Evolutionary conservation across 2,329 filamentous ascomycete species (phyloP).

Genomic region (Fusarium liriodendri): DNA sequence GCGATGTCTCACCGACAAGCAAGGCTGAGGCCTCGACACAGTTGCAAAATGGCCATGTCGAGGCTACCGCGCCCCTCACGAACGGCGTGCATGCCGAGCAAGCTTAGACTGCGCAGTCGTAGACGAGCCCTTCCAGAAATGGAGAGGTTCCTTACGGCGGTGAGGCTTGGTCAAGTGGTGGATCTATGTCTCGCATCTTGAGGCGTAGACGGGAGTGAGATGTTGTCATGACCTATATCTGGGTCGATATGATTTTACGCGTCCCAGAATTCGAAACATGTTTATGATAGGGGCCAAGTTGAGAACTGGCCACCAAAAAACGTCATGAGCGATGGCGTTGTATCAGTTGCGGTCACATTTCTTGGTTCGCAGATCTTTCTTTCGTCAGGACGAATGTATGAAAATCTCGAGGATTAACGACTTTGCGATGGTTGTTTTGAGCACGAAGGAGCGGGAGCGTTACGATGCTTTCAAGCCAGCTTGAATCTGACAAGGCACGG

Average conservation of each 20-base stretch:
- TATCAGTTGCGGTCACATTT: constrained; percentile 33
- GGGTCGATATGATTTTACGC: constrained; percentile 31
- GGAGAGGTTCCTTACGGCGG: constrained; percentile 4
- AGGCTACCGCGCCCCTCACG: constrained; percentile 29
- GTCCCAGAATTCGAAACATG: constrained; percentile 33
- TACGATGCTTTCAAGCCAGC: constrained; percentile 17
- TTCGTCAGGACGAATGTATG: constrained; percentile 32
- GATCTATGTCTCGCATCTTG: constrained; percentile 6
- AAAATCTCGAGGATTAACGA: constrained; percentile 22
- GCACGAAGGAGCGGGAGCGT: constrained; percentile 14
- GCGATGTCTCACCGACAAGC: constrained; percentile 16
- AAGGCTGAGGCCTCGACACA: constrained; percentile 21
- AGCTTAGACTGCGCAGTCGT: constrained; percentile 26
- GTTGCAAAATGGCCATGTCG: constrained; percentile 37
- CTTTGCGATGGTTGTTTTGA: constrained; percentile 12
- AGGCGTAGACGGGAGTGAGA: constrained; percentile 11
- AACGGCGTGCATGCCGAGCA: constrained; percentile 46
- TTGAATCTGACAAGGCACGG: constrained; percentile 12
- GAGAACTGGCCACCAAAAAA: constrained; percentile 16
- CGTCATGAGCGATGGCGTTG: constrained; percentile 32
- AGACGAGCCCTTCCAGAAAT: constrained; percentile 12
- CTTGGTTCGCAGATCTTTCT: constrained; percentile 16
- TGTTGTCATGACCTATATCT: constrained; percentile 16
- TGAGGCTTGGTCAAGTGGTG: constrained; percentile 11
- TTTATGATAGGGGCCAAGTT: constrained; percentile 34